A percentile compares a stretch with the other conserved stretches of the same genome.
Conservation (phyloP, 495 filamentous ascomycete genomes). For the Daldinia decipiens region DNA sequence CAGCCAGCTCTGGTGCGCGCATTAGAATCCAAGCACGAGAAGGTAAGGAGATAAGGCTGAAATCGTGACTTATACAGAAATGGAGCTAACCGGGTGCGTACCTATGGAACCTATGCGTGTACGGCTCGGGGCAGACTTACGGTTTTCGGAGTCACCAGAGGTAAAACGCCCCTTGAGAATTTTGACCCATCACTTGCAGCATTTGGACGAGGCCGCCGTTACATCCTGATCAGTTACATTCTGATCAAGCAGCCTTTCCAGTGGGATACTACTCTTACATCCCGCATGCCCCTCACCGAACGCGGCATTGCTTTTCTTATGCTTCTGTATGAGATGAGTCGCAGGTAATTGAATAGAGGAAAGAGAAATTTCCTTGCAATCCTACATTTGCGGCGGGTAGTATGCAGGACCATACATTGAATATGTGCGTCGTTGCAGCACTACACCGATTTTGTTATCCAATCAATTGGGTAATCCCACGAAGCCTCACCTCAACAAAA, state of each 20-base stretch:
- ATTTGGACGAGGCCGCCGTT: background rate
- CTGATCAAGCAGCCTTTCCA: background rate
- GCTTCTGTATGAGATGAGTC: background rate
- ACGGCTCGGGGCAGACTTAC: conserved; percentile 1
- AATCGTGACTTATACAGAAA: conserved; percentile 2
- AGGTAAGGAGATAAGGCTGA: conserved; percentile 23
- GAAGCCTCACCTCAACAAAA: conserved; percentile 41
- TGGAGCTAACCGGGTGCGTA: conserved; percentile 12
- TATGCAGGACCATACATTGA: conserved; percentile 18
- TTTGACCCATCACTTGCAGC: background rate
- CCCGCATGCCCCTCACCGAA: conserved; percentile 1
- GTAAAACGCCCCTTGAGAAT: background rate
- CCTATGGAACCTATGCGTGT: background rate
- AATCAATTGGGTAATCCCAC: conserved; percentile 28
- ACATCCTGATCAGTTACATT: conserved; percentile 2
- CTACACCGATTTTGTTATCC: conserved; percentile 33
- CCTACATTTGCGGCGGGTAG: conserved; percentile 7
- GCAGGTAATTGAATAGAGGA: conserved; percentile 1
- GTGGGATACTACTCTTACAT: background rate
- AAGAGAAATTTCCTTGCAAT: conserved; percentile 9
- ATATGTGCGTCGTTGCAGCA: conserved; percentile 37
- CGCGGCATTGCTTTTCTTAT: background rate
- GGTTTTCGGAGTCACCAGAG: conserved; percentile 6
- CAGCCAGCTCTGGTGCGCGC: conserved; percentile 2
- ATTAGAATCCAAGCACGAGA: background rate